These are phyloP conservation scores for Physcomitrellopsis africana DNA, from an alignment of 225 moss, liverwort and hornwort genomes.

Conservation along the genomic window DNA sequence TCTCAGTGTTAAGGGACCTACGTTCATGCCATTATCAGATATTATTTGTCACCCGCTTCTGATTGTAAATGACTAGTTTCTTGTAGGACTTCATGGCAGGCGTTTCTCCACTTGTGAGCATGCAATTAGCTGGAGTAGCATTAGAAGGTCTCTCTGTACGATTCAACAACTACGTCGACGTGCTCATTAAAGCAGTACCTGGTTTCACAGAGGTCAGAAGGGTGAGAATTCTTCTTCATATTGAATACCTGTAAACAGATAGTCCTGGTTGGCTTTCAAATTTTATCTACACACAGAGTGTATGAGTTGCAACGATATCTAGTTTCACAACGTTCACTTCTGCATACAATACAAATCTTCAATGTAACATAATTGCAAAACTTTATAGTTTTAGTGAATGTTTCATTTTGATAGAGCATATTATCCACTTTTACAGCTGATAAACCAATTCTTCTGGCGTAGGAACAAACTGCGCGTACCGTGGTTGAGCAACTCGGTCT, in stretches of 20 bases:
- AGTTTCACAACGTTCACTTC: not conserved
- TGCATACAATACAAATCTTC: not conserved
- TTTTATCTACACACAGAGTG: not conserved
- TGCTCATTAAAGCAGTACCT: constrained; percentile 78
- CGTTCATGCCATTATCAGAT: not conserved
- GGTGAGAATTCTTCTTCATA: constrained; percentile 34
- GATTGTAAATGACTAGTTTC: constrained; percentile 40
- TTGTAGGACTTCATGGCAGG: constrained; percentile 90
- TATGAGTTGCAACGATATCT: not conserved
- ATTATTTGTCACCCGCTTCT: constrained; percentile 20
- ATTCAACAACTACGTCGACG: constrained; percentile 68
- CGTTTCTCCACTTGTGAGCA: constrained; percentile 76
- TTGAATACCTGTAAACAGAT: not conserved
- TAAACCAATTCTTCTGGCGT: constrained; percentile 42
- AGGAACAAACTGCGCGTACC: constrained; percentile 61
- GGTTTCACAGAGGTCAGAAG: constrained; percentile 38
- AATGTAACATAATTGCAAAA: not conserved
- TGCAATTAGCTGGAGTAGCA: constrained; percentile 81
- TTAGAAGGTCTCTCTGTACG: constrained; percentile 69
- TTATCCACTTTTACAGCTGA: constrained; percentile 11
- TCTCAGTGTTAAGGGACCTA: not conserved
- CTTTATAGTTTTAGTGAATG: not conserved
- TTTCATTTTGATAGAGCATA: constrained; percentile 16
- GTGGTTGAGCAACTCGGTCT: constrained; percentile 76
- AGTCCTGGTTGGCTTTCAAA: not conserved